These are phyloP conservation scores for Thermomucor indicae-seudaticae DNA, from an alignment of 371 early-diverging fungal genomes.

Conservation along the genomic window DNA sequence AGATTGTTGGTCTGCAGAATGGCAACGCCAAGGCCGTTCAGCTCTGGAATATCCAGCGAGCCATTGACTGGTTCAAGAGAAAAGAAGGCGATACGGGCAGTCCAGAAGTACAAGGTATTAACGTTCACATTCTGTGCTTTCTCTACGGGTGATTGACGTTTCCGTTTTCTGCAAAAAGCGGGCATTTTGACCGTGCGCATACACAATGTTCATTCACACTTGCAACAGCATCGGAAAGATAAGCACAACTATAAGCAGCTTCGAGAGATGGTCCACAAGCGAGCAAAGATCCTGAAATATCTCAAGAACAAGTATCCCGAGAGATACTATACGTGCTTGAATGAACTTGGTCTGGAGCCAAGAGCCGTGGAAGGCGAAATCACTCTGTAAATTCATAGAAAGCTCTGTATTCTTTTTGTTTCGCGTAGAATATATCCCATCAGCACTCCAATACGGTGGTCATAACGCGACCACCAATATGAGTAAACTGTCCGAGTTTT, in stretches of 20 bases:
- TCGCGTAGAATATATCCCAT: neutral
- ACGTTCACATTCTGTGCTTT: neutral
- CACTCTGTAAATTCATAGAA: slow-evolving; percentile 35
- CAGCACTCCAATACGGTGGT: no score
- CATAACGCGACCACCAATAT: no score
- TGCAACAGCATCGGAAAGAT: slow-evolving; percentile 80
- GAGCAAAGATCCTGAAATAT: slow-evolving; percentile 86
- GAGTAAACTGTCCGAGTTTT: no score
- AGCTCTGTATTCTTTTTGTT: neutral
- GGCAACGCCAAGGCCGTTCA: slow-evolving; percentile 70
- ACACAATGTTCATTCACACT: slow-evolving; percentile 78
- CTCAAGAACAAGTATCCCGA: slow-evolving; percentile 70
- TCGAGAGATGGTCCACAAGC: slow-evolving; percentile 74
- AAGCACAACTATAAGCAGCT: slow-evolving; percentile 80
- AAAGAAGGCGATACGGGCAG: slow-evolving; percentile 85
- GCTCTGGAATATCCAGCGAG: slow-evolving; percentile 72
- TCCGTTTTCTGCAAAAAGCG: slow-evolving; percentile 47
- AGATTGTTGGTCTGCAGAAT: slow-evolving; percentile 76
- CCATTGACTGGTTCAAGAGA: slow-evolving; percentile 77
- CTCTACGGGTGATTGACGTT: neutral
- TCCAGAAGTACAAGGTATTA: slow-evolving; percentile 90
- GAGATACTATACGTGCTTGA: slow-evolving; percentile 68
- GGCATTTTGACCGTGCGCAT: slow-evolving; percentile 90
- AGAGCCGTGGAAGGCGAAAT: slow-evolving; percentile 71
- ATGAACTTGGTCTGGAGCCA: slow-evolving; percentile 67